Evolutionary conservation across 108 stramenopile species (phyloP), one percentile per base, ranked within the genome.

Genomic region (Cyclotella kingstonii): DNA sequence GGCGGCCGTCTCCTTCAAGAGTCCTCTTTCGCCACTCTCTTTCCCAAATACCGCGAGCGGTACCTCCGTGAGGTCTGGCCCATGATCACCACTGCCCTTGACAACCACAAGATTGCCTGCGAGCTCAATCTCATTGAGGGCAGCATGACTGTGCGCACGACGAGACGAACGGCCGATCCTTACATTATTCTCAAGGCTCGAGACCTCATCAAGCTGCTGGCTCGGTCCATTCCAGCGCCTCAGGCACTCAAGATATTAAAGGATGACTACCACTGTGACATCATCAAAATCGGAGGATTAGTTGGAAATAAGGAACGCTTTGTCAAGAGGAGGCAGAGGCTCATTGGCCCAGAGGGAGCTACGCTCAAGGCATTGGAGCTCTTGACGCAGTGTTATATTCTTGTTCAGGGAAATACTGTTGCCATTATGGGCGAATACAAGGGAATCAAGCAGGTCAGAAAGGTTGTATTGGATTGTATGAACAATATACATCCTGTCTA

Each of bases 401-500:
- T 99, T 30, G 98, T 99, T 18, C 99, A 99, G 70, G 98, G 97
- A 11, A 96, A 96, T 63, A 98, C 96, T 0, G 98, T 98, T 18
- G 65, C 82, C 21, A 84, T 93, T 44, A 97, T 98, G 97, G 95
- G 95, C 19, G 25, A 81, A 45, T 74, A 82, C 64, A 73, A 85
- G 59, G 69, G 94, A 91, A 64, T 99, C 27, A 99, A 99, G 71
- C 90, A 95, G 65, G 95, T 93, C 41, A 84, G 98, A 6, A 85
- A 88, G 22, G 96, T 99, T 22, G 92, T 99, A 8, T 55, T 96
- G 51, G 99, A 99, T 63, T 99, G 99, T 72, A 95, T 99, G 94
- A 93, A 94, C 36, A 99, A 99, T 71, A 87, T 98, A 17, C 99
- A 99, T 67, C 99, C 99, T 25, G 89, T 99, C 46, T 99, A 99